Evolutionary conservation across 345 rosid species (phyloP), one percentile per base, ranked within the genome.

Genomic region (Brassica incana): DNA sequence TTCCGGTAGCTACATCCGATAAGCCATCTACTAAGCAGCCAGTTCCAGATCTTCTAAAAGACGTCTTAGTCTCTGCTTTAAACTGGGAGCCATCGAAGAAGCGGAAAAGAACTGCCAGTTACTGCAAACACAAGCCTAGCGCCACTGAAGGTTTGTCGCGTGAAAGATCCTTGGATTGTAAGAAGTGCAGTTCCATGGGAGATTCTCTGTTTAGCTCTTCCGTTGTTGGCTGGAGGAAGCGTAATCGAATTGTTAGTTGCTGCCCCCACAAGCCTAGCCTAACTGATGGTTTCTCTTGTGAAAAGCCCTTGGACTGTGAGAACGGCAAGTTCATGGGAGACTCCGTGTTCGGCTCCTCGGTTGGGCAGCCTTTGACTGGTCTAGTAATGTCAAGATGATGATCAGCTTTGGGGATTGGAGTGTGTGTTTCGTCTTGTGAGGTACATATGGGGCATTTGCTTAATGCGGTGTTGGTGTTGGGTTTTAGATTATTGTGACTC

Each of bases 321-420:
- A 94, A 88, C 80, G 87, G 94, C 84, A 90, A 94, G 81, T 88
- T 83, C 78, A 66, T 77, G 69, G 84, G 88, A 45, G 93, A 85
- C 70, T 75, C 94, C 14, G 65, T 79, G 0, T 90, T 90, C 67
- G 78, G 77, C 60, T 82, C 88, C 67, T 68, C 91, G 35, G 89
- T 77, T 16, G 88, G 81, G 75, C 85, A 86, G 9, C 73, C 86
- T 40, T 84, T 87, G 76, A 77, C 90, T 62, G 87, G 83, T 85
- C 75, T 93, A 86, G 85, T 88, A 43, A 86, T 87, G 94, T 89
- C 92, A 69, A 87, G 95, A 74, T 90, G 89, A 90, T 79, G 8
- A 5, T 72, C 65, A 29, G 52, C 50, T 61, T 71, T 64, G 56
- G n/a, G 29, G 16, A 63, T 14, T 9, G 14, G 27, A 29, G 69